These are phyloP conservation scores for Triadica sebifera DNA, from an alignment of 345 rosid species.

Conservation along the genomic window DNA sequence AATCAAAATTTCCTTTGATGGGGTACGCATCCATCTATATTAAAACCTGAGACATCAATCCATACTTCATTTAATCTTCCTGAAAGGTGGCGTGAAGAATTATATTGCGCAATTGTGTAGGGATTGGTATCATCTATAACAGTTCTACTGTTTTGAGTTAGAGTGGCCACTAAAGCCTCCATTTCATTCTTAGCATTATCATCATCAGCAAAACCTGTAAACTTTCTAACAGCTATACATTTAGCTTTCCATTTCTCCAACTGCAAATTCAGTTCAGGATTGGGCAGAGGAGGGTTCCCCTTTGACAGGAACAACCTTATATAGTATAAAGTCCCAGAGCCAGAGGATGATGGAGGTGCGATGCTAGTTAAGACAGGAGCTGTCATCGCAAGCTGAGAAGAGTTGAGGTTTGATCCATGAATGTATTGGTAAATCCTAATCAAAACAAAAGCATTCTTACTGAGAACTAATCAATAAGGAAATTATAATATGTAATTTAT, in stretches of 20 bases:
- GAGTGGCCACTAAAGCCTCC: conserved; percentile 33
- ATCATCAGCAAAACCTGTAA: conserved; percentile 44
- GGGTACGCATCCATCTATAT: conserved; percentile 23
- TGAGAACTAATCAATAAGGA: neutral
- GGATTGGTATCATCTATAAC: conserved; percentile 5
- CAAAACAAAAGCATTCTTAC: neutral
- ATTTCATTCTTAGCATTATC: conserved; percentile 31
- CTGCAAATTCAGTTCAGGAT: conserved; percentile 37
- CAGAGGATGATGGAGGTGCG: neutral
- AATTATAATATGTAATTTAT: no score
- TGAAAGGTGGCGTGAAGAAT: conserved; percentile 28
- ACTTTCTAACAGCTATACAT: conserved; percentile 40
- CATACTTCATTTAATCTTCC: conserved; percentile 47
- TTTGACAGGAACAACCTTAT: conserved; percentile 25
- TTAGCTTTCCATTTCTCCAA: conserved; percentile 36
- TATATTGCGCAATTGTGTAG: conserved; percentile 45
- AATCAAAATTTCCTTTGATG: neutral
- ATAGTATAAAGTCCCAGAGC: neutral
- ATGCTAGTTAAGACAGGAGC: conserved; percentile 47
- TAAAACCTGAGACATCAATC: conserved; percentile 35
- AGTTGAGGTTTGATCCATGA: conserved; percentile 42
- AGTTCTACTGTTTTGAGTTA: conserved; percentile 13
- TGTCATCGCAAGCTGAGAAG: conserved; percentile 26
- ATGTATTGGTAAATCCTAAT: conserved; percentile 48
- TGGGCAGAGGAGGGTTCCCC: conserved; percentile 33